Evolutionary conservation across 441 rosid genomes (phyloP).

Genomic region (Pelargonium myrrhifolium): DNA sequence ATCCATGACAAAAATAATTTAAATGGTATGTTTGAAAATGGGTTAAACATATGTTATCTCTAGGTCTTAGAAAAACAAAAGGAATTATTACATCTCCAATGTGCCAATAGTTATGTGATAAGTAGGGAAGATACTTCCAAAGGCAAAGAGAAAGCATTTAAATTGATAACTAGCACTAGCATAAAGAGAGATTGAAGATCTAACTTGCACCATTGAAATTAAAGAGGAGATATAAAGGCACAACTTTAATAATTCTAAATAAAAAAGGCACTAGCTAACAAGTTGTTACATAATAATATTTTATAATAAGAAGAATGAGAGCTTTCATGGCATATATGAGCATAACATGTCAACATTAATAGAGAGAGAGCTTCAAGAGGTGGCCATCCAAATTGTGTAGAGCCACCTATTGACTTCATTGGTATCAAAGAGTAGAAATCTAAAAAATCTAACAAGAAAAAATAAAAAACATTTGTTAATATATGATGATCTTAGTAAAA

Average conservation of each 20-base stretch:
- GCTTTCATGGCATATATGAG: not conserved
- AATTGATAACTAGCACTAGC: not conserved
- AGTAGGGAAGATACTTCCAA: not conserved
- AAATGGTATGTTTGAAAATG: too few species aligned
- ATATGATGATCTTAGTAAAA: too few species aligned
- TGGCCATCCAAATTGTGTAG: constrained; percentile 1
- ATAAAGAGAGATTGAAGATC: not conserved
- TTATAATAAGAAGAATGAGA: not conserved
- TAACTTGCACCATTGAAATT: not conserved
- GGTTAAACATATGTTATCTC: too few species aligned
- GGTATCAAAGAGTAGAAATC: not conserved
- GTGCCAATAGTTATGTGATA: not conserved
- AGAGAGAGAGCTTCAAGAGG: not conserved
- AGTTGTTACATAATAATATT: not conserved
- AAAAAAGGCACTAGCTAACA: not conserved
- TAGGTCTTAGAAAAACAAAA: too few species aligned
- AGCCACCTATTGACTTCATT: not conserved
- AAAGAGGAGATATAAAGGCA: not conserved
- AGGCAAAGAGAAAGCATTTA: not conserved
- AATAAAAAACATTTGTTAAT: too few species aligned
- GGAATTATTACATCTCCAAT: too few species aligned
- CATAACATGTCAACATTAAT: not conserved
- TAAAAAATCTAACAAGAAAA: not conserved
- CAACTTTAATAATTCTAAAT: not conserved
- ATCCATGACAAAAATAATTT: too few species aligned